Conservation (phyloP, 495 filamentous ascomycete genomes). For the Parachaetomium inaequale region DNA sequence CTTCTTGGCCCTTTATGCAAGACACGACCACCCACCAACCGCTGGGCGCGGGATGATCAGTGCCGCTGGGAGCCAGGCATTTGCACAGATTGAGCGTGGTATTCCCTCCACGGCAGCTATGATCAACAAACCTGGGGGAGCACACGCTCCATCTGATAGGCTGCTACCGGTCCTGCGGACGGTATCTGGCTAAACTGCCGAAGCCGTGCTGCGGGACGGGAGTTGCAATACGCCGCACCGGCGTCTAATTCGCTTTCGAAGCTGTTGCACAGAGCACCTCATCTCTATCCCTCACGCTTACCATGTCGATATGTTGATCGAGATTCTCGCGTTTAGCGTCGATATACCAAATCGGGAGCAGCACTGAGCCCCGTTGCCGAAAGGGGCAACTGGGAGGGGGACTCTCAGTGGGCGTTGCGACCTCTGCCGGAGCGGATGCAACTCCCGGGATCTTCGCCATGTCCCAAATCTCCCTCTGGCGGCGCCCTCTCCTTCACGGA, state of each 20-base stretch:
- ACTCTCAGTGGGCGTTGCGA: background rate
- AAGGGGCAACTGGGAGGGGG: background rate
- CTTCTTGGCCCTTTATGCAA: constrained; percentile 8
- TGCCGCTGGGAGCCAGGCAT: background rate
- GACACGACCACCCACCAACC: background rate
- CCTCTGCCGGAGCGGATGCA: background rate
- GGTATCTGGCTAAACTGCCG: constrained; percentile 20
- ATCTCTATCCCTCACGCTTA: background rate
- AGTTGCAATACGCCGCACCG: constrained; percentile 2
- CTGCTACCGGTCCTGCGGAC: background rate
- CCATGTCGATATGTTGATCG: background rate
- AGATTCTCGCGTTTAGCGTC: background rate
- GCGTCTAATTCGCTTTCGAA: constrained; percentile 5
- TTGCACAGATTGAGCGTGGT: background rate
- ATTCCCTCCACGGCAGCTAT: background rate
- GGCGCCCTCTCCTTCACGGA: background rate
- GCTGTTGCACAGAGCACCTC: background rate
- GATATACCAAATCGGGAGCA: background rate
- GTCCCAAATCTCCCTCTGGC: background rate
- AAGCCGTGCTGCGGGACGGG: background rate
- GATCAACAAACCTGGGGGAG: background rate
- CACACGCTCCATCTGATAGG: constrained; percentile 2
- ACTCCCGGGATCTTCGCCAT: background rate
- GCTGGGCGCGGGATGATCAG: background rate
- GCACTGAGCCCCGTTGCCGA: background rate